phyloP scores from a whole-genome alignment of 2,329 filamentous ascomycete genomes.

The Chrysoporthe deuterocubensis region DNA sequence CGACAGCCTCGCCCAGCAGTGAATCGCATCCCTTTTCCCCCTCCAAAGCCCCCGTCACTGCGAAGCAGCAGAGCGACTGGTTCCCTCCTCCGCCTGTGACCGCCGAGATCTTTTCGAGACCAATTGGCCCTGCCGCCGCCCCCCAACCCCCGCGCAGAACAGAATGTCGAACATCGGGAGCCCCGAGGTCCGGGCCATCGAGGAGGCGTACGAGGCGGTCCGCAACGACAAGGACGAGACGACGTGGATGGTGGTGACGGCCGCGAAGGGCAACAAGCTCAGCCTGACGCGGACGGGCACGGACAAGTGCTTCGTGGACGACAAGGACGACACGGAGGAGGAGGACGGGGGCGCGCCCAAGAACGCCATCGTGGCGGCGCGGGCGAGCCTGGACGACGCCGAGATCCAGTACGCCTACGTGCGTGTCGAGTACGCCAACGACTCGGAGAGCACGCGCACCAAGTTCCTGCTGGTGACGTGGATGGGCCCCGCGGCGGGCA shows the following conservation, averaged over 20 bases:
- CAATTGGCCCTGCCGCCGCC: not conserved
- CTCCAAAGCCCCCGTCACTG: not conserved
- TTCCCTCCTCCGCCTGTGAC: not conserved
- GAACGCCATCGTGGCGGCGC: conserved; percentile 62
- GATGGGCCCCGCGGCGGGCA: conserved; percentile 67
- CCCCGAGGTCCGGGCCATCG: conserved; percentile 54
- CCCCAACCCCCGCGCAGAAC: not conserved
- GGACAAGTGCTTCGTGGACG: conserved; percentile 63
- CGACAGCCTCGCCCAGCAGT: not conserved
- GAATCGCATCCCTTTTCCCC: not conserved
- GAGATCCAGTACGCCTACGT: conserved; percentile 70
- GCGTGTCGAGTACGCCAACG: conserved; percentile 71
- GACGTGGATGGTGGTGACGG: conserved; percentile 70
- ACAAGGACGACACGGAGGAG: conserved; percentile 67
- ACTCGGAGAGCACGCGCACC: conserved; percentile 69
- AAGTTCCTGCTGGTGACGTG: conserved; percentile 72
- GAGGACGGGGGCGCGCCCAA: conserved; percentile 68
- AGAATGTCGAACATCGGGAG: conserved; percentile 60
- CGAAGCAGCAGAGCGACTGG: not conserved
- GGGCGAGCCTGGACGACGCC: conserved; percentile 56
- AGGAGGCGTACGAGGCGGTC: conserved; percentile 68
- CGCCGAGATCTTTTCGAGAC: not conserved
- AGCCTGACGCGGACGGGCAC: conserved; percentile 60
- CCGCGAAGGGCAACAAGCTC: conserved; percentile 59
- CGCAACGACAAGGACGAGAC: conserved; percentile 67